Evolutionary conservation across 2,329 filamentous ascomycete genomes (phyloP).

Genomic region (Raffaelea ambrosiae): DNA sequence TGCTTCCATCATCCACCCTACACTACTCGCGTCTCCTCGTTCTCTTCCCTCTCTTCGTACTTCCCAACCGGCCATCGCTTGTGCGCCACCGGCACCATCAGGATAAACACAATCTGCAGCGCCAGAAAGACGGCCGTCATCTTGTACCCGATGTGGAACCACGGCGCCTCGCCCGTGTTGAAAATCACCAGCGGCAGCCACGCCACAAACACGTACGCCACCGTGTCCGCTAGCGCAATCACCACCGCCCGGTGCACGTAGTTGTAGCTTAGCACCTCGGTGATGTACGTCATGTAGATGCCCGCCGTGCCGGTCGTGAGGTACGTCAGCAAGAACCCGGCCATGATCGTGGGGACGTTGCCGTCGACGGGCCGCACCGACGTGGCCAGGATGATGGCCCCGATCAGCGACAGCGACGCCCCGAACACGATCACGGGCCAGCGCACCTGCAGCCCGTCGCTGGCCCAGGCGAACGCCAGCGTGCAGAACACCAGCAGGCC

Average conservation of each 20-base stretch:
- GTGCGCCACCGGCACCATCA: background rate
- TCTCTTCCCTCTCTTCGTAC: slow-evolving; percentile 2
- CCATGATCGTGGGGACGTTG: slow-evolving; percentile 7
- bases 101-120: slow-evolving; percentile 11
- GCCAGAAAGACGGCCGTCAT: slow-evolving; percentile 19
- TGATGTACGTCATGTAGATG: slow-evolving; percentile 10
- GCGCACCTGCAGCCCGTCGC: slow-evolving; percentile 36
- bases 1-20: too few species aligned
- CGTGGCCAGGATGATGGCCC: slow-evolving; percentile 7
- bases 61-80: slow-evolving; percentile 2
- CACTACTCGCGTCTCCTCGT: background rate
- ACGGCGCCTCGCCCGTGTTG: slow-evolving; percentile 10
- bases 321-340: slow-evolving; percentile 10
- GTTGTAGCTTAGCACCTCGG: slow-evolving; percentile 9
- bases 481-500: slow-evolving; percentile 29
- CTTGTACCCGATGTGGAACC: slow-evolving; percentile 17
- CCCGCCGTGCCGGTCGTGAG: slow-evolving; percentile 7
- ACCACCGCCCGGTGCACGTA: slow-evolving; percentile 8
- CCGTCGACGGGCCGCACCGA: background rate
- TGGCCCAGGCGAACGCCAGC: slow-evolving; percentile 42
- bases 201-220: slow-evolving; percentile 9
- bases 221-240: slow-evolving; percentile 10
- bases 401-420: slow-evolving; percentile 7
- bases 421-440: slow-evolving; percentile 38
- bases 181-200: slow-evolving; percentile 11